Conservation (phyloP, 1,139 yeast species). For the Tardiomyces blankii region DNA sequence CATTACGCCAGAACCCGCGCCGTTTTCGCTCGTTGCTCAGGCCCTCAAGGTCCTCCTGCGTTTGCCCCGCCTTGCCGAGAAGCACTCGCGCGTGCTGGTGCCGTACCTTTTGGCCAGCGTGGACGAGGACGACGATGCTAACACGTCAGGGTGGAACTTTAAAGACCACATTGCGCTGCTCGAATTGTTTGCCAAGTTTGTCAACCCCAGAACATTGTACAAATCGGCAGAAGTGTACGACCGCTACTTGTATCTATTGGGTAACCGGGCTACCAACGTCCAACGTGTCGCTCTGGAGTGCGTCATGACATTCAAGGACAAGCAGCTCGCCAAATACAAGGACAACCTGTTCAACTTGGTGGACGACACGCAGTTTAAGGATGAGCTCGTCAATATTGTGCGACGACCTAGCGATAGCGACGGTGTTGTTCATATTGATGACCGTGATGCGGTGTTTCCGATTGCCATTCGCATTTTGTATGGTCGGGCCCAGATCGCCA, state of each 20-base stretch:
- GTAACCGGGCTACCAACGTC: conserved; percentile 49
- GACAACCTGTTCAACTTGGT: conserved; percentile 66
- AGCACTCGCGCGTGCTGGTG: conserved; percentile 42
- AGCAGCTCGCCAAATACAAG: conserved; percentile 50
- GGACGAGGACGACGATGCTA: conserved; percentile 12
- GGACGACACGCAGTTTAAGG: conserved; percentile 77
- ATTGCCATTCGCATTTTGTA: conserved; percentile 66
- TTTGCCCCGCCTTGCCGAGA: conserved; percentile 59
- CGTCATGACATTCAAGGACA: conserved; percentile 54
- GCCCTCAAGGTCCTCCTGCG: conserved; percentile 39
- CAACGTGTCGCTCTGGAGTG: conserved; percentile 69
- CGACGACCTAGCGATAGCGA: conserved; percentile 35
- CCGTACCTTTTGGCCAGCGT: conserved; percentile 28
- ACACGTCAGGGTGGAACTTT: conserved; percentile 36
- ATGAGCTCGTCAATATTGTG: conserved; percentile 62
- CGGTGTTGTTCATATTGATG: conserved; percentile 50
- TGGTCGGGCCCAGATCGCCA: conserved; percentile 60
- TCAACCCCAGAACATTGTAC: conserved; percentile 44
- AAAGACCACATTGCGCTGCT: conserved; percentile 53
- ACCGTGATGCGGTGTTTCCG: conserved; percentile 53
- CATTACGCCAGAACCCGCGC: background rate
- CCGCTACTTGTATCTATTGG: conserved; percentile 44
- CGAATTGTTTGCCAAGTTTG: conserved; percentile 54
- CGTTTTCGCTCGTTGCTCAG: conserved; percentile 16
- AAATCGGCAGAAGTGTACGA: conserved; percentile 43